phyloP scores from a whole-genome alignment of 345 rosid genomes.

The Citrus reticulata region DNA sequence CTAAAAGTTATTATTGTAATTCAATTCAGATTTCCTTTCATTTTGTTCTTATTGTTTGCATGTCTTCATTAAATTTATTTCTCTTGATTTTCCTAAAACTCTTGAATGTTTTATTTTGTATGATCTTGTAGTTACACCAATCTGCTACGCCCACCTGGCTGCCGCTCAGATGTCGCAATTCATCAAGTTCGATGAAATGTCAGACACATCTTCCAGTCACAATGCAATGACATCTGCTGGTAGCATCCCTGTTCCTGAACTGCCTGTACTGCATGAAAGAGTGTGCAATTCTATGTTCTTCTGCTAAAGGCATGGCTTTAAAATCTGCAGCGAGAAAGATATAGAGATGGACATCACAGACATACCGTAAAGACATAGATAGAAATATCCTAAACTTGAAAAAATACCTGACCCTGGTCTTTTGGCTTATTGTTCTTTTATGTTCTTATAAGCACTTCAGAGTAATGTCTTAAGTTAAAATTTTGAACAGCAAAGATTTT shows the following conservation, averaged over 20 bases:
- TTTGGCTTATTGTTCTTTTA: neutral
- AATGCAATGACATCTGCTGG: conserved; percentile 15
- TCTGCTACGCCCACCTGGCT: conserved; percentile 26
- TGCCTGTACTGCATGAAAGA: conserved; percentile 20
- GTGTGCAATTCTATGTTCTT: conserved; percentile 35
- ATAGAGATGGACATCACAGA: neutral
- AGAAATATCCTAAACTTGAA: neutral
- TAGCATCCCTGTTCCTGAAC: conserved; percentile 18
- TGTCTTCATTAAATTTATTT: neutral
- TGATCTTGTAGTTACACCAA: conserved; percentile 18
- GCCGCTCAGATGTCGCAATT: conserved; percentile 22
- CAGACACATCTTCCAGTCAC: conserved; percentile 21
- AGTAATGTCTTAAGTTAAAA: neutral
- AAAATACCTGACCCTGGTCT: neutral
- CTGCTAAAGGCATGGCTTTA: conserved; percentile 9
- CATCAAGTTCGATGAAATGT: conserved; percentile 21
- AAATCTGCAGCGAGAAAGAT: neutral
- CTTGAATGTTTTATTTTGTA: neutral
- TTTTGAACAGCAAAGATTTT: neutral
- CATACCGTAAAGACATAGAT: no score
- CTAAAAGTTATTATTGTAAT: neutral
- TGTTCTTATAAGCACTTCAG: no score
- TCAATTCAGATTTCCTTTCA: no score
- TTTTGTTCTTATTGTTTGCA: neutral
- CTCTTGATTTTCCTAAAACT: neutral